Conservation (phyloP, 164 flowering plant species). For the Aristolochia fimbriata region DNA sequence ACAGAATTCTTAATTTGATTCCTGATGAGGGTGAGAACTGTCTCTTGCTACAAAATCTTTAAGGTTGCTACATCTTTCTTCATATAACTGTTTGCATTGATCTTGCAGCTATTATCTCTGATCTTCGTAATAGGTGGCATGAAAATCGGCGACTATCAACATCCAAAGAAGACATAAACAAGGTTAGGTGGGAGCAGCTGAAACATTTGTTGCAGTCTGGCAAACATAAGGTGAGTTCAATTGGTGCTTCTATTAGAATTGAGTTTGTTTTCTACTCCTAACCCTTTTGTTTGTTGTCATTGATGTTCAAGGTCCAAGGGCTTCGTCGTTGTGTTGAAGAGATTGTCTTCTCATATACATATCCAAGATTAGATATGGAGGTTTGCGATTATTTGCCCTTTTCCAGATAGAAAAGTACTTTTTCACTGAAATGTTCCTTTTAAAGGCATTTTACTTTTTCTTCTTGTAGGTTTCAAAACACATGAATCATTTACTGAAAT, state of each 20-base stretch:
- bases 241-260: not conserved
- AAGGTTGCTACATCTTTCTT: too few species aligned
- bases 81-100: not conserved
- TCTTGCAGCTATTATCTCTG: constrained; percentile 67
- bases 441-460: constrained; percentile 5
- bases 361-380: constrained; percentile 97
- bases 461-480: constrained; percentile 74
- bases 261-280: not conserved
- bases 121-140: constrained; percentile 83
- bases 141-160: constrained; percentile 43
- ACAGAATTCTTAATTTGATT: constrained; percentile 77
- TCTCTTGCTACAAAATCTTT: not conserved
- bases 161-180: constrained; percentile 56
- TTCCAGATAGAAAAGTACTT: too few species aligned
- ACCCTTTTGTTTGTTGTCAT: not conserved
- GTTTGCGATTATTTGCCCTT: constrained; percentile 21
- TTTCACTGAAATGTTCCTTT: not conserved
- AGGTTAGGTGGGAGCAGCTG: constrained; percentile 71
- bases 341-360: constrained; percentile 73
- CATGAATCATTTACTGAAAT: constrained; percentile 92
- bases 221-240: constrained; percentile 52
- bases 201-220: constrained; percentile 59
- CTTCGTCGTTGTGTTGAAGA: constrained; percentile 79
- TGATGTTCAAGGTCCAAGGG: constrained; percentile 38
- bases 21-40: constrained; percentile 62